A percentile compares a stretch with the other conserved stretches of the same genome.
Evolutionary conservation across 495 filamentous ascomycete species (phyloP).

Genomic region (Aspergillus indologenus): DNA sequence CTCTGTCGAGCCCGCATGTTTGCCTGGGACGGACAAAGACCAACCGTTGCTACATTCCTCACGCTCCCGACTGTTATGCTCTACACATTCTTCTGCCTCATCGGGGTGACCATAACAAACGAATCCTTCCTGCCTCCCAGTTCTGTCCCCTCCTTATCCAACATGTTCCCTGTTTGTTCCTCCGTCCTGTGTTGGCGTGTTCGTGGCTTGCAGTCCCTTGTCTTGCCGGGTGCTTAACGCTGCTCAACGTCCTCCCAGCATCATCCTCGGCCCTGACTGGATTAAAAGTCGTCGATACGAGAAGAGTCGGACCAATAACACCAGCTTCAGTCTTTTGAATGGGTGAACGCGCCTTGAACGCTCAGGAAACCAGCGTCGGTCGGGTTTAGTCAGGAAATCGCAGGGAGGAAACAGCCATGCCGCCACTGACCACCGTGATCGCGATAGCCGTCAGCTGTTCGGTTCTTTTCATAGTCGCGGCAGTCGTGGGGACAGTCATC

Average conservation of each 20-base stretch:
- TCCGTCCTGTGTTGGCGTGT: slow-evolving; percentile 11
- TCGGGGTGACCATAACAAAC: slow-evolving; percentile 38
- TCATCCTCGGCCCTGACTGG: not conserved
- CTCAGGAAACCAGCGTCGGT: not conserved
- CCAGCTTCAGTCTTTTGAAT: not conserved
- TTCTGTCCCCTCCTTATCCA: slow-evolving; percentile 11
- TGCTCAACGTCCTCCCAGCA: not conserved
- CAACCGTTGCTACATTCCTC: slow-evolving; percentile 32
- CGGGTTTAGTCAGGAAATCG: not conserved
- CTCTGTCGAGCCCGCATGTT: slow-evolving; percentile 2
- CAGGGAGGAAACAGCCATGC: slow-evolving; percentile 27
- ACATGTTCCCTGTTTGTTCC: slow-evolving; percentile 13
- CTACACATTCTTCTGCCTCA: slow-evolving; percentile 32
- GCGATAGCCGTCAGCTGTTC: slow-evolving; percentile 44
- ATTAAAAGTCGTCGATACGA: not conserved
- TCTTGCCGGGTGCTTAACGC: not conserved
- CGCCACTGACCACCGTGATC: slow-evolving; percentile 35
- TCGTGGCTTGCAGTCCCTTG: slow-evolving; percentile 9
- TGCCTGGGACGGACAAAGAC: slow-evolving; percentile 1
- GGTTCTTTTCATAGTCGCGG: slow-evolving; percentile 35
- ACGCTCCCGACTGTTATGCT: slow-evolving; percentile 28
- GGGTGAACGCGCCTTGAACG: slow-evolving; percentile 4
- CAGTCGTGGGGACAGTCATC: slow-evolving; percentile 34
- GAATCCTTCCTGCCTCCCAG: slow-evolving; percentile 10
- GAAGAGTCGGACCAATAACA: not conserved